These are phyloP conservation scores for Wickerhamiella cacticola DNA, from an alignment of 805 yeast species.

Conservation along the genomic window DNA sequence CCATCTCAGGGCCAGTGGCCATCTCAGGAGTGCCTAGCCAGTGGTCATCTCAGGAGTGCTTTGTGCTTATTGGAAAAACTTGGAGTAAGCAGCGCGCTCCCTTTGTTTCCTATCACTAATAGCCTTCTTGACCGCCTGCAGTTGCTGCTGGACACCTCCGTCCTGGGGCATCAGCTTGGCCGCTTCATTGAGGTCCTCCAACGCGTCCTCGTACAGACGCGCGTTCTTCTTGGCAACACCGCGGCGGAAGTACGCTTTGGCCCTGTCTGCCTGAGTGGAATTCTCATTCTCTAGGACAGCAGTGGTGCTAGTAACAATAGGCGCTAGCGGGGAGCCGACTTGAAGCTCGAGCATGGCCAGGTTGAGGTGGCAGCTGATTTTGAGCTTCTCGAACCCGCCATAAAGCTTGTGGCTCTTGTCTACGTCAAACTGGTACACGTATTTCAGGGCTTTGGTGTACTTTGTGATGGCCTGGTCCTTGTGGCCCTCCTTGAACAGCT, in stretches of 20 bases:
- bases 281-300: slow-evolving; percentile 51
- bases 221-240: slow-evolving; percentile 56
- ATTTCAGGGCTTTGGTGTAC: slow-evolving; percentile 60
- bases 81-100: slow-evolving; percentile 33
- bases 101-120: slow-evolving; percentile 42
- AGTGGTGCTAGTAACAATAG: slow-evolving; percentile 47
- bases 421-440: slow-evolving; percentile 62
- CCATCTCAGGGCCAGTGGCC: too few species aligned
- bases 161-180: slow-evolving; percentile 54
- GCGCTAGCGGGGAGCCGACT: slow-evolving; percentile 37
- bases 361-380: slow-evolving; percentile 56
- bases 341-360: slow-evolving; percentile 65
- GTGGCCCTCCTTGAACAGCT: slow-evolving; percentile 54
- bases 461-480: slow-evolving; percentile 46
- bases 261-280: slow-evolving; percentile 51
- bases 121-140: slow-evolving; percentile 43
- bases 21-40: not conserved
- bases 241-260: slow-evolving; percentile 80
- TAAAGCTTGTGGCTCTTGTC: slow-evolving; percentile 34
- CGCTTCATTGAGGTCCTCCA: slow-evolving; percentile 55
- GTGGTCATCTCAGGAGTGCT: not conserved
- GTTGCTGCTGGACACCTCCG: slow-evolving; percentile 53
- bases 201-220: slow-evolving; percentile 61
- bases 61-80: slow-evolving; percentile 30
- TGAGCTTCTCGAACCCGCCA: slow-evolving; percentile 41